Percentiles rank a stretch among this genome's conserved stretches.
Conservation (phyloP, 495 filamentous ascomycete species). For the Hypoxylon rickii region DNA sequence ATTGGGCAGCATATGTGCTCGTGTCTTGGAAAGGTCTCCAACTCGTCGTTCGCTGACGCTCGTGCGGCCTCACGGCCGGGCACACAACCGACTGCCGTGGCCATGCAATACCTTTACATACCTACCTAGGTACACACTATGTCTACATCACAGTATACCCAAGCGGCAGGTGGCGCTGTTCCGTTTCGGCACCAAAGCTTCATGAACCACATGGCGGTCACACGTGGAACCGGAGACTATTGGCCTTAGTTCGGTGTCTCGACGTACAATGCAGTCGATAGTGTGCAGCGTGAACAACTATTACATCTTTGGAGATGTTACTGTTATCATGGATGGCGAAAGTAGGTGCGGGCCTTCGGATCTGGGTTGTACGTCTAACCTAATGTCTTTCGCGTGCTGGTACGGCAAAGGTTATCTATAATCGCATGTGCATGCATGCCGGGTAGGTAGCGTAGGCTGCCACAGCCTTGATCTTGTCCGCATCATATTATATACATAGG, state of each 20-base stretch:
- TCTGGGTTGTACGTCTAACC: slow-evolving; percentile 15
- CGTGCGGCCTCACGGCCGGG: slow-evolving; percentile 22
- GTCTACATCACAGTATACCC: slow-evolving; percentile 17
- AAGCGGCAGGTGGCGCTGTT: slow-evolving; percentile 22
- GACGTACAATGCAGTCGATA: slow-evolving; percentile 29
- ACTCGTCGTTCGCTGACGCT: slow-evolving; percentile 27
- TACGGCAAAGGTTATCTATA: neutral
- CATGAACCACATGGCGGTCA: slow-evolving; percentile 35
- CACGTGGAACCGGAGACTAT: slow-evolving; percentile 34
- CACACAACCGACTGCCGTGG: slow-evolving; percentile 28
- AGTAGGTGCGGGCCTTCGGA: slow-evolving; percentile 26
- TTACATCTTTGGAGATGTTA: too few species aligned
- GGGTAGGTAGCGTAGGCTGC: too few species aligned
- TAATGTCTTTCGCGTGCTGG: slow-evolving; percentile 1
- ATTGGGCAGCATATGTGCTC: slow-evolving; percentile 19
- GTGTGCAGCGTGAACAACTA: slow-evolving; percentile 22
- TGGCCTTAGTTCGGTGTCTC: slow-evolving; percentile 19
- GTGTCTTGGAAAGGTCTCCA: slow-evolving; percentile 28
- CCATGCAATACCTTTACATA: too few species aligned
- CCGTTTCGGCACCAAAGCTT: slow-evolving; percentile 24
- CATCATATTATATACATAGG: too few species aligned
- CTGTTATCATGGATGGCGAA: too few species aligned
- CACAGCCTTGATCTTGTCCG: too few species aligned
- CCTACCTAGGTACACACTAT: too few species aligned
- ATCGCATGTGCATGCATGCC: too few species aligned